A percentile compares a stretch with the other conserved stretches of the same genome.
Evolutionary conservation across 345 rosid species (phyloP).

Genomic region (Psidium guajava): DNA sequence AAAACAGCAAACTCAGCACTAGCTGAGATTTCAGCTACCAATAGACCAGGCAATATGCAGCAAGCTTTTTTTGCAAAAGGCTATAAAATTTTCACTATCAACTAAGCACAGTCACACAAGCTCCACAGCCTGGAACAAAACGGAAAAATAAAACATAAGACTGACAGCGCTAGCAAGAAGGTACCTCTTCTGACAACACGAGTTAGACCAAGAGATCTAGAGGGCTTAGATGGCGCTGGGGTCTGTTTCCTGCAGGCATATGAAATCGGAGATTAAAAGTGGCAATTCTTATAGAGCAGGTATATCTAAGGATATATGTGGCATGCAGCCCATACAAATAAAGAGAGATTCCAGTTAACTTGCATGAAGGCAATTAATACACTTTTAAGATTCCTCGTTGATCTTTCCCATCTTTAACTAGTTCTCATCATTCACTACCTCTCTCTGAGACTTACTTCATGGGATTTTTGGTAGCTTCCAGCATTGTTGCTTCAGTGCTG

Average conservation of each 20-base stretch:
- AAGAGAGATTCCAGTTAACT: neutral
- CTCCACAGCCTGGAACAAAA: neutral
- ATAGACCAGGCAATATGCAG: neutral
- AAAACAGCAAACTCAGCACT: neutral
- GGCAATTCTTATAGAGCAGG: neutral
- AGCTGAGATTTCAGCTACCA: neutral
- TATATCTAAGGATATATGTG: neutral
- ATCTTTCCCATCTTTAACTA: neutral
- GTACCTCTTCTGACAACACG: conserved; percentile 47
- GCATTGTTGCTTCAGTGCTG: conserved; percentile 36
- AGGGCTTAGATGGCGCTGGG: conserved; percentile 34
- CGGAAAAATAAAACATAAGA: neutral
- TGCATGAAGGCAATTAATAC: neutral
- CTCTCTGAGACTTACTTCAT: conserved; percentile 30
- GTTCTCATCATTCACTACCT: neutral
- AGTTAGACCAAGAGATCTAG: conserved; percentile 44
- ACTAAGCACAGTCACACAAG: neutral
- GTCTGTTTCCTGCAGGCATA: conserved; percentile 34
- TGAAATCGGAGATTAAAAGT: neutral
- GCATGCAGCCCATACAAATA: neutral
- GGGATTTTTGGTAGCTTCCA: conserved; percentile 66
- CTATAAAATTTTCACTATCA: neutral
- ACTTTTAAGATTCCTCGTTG: neutral
- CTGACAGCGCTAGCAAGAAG: neutral
- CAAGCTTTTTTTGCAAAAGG: neutral